A percentile compares a stretch with the other conserved stretches of the same genome.
phyloP scores from a whole-genome alignment of 2,329 filamentous ascomycete species.

The Xylariaceae sp. region DNA sequence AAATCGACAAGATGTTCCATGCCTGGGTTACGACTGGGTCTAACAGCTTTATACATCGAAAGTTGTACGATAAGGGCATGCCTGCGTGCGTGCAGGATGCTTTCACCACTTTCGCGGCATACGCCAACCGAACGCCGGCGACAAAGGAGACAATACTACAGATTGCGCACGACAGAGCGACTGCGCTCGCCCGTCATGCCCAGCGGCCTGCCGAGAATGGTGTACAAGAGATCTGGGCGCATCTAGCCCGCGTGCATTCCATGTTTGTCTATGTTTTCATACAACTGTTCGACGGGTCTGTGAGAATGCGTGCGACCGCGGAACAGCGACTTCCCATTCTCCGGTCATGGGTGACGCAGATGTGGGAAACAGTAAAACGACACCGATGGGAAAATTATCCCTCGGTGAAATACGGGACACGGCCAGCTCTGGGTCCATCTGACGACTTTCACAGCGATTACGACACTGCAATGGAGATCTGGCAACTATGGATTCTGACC shows the following conservation, averaged over 20 bases:
- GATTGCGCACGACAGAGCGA: constrained; percentile 8
- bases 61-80: constrained; percentile 11
- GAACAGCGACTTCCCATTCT: constrained; percentile 4
- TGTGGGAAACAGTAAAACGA: constrained; percentile 7
- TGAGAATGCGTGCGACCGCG: constrained; percentile 5
- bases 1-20: constrained; percentile 9
- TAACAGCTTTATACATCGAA: constrained; percentile 9
- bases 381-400: constrained; percentile 3
- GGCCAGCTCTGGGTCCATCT: not conserved
- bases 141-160: constrained; percentile 11
- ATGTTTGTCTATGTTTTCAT: constrained; percentile 12
- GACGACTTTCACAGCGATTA: constrained; percentile 6
- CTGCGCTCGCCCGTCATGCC: not conserved
- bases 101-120: constrained; percentile 11
- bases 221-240: constrained; percentile 7
- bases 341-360: constrained; percentile 3
- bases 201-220: not conserved
- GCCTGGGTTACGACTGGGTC: constrained; percentile 8
- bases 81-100: constrained; percentile 13
- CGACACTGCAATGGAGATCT: constrained; percentile 6
- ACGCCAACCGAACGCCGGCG: constrained; percentile 9
- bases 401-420: not conserved
- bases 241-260: constrained; percentile 8
- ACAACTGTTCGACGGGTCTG: constrained; percentile 7
- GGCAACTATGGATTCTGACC: constrained; percentile 11